Evolutionary conservation across 345 rosid genomes (phyloP).

Genomic region (Raphanus raphanistrum): DNA sequence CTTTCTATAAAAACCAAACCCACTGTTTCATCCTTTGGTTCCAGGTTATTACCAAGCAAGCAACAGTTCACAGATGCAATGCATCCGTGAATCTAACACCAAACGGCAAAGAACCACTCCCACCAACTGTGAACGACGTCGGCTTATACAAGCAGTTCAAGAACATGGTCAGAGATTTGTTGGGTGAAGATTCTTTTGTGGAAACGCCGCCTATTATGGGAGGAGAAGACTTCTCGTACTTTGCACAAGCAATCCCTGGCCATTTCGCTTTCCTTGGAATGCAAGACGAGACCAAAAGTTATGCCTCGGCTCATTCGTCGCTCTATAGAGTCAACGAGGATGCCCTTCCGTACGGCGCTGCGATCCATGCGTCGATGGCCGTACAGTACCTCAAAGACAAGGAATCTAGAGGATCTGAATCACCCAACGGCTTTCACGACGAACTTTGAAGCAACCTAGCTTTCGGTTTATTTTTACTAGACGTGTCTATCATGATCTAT

Average conservation of each 20-base stretch:
- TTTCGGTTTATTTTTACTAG: too few relatives aligned
- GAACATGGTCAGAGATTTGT: conserved; percentile 48
- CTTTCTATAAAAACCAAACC: not conserved
- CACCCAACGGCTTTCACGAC: conserved; percentile 36
- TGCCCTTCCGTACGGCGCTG: conserved; percentile 68
- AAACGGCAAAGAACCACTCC: conserved; percentile 39
- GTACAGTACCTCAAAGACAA: conserved; percentile 48
- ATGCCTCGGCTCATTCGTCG: conserved; percentile 51
- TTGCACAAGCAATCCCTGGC: conserved; percentile 61
- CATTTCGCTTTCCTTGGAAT: conserved; percentile 61
- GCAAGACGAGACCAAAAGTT: conserved; percentile 49
- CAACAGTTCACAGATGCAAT: conserved; percentile 65
- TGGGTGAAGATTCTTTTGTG: conserved; percentile 44
- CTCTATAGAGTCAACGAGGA: conserved; percentile 59
- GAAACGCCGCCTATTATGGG: conserved; percentile 52
- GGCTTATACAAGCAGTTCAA: conserved; percentile 50
- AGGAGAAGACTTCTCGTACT: conserved; percentile 75
- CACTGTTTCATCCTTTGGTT: not conserved
- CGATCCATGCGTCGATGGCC: conserved; percentile 62
- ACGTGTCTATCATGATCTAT: too few relatives aligned
- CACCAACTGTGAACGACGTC: conserved; percentile 51
- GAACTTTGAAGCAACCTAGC: conserved; percentile 45
- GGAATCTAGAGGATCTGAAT: conserved; percentile 22
- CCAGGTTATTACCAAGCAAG: conserved; percentile 71
- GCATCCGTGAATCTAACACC: conserved; percentile 52